phyloP scores from a whole-genome alignment of 2,329 filamentous ascomycete genomes.

The Cordyceps cicadae region DNA sequence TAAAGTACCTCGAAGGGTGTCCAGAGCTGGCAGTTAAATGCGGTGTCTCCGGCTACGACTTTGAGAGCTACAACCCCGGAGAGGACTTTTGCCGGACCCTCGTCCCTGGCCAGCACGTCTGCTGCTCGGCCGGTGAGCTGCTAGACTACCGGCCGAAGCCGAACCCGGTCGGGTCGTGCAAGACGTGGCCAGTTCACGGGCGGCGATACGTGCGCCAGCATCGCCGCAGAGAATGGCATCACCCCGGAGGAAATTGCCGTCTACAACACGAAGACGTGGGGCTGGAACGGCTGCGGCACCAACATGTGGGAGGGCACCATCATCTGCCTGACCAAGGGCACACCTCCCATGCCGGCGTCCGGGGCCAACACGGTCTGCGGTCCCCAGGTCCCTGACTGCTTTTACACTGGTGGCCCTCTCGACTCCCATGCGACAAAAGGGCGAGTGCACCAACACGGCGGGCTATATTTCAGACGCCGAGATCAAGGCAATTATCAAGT shows the following conservation, averaged over 20 bases:
- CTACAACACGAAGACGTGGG: conserved; percentile 23
- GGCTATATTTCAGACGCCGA: background rate
- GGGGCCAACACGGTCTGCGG: conserved; percentile 17
- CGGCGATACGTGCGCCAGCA: background rate
- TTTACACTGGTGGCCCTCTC: background rate
- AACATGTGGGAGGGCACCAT: conserved; percentile 11
- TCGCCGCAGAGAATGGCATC: conserved; percentile 19
- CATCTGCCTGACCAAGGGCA: conserved; percentile 18
- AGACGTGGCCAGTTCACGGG: background rate
- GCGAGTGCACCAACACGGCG: background rate
- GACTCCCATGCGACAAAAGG: background rate
- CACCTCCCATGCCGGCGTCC: conserved; percentile 16
- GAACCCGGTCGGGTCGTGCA: conserved; percentile 1
- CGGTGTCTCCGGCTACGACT: conserved; percentile 28
- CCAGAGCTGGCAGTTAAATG: conserved; percentile 22
- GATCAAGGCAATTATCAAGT: background rate
- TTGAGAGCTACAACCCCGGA: conserved; percentile 21
- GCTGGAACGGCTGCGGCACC: conserved; percentile 17
- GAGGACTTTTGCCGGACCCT: background rate
- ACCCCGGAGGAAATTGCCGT: conserved; percentile 14
- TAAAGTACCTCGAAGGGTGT: conserved; percentile 25
- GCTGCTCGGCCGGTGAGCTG: background rate
- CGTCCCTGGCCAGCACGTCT: background rate
- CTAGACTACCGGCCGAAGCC: background rate
- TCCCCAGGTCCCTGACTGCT: conserved; percentile 13